Percentiles rank a stretch among this genome's conserved stretches.
These are phyloP conservation scores for Stereum hirsutum DNA, from an alignment of 1,284 basidiomycete genomes.

Conservation along the genomic window DNA sequence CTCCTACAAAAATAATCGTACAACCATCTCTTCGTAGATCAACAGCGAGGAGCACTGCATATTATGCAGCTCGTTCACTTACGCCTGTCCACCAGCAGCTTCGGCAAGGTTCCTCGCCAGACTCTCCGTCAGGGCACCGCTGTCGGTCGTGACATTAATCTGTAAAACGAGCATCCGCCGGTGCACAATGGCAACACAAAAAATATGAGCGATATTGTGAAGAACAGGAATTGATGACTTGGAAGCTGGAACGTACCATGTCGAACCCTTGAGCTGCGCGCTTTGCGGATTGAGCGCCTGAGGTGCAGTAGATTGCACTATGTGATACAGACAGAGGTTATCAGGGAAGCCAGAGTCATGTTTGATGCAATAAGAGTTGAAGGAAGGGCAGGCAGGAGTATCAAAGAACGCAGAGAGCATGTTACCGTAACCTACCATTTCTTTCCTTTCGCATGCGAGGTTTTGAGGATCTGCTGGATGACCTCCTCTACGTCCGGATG, in stretches of 20 bases:
- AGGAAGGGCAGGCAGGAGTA: too few species aligned
- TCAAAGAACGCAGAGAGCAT: not conserved
- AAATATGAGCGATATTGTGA: not conserved
- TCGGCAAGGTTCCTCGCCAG: slow-evolving; percentile 23
- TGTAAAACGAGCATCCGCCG: slow-evolving; percentile 12
- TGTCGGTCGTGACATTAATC: slow-evolving; percentile 45
- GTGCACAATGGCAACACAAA: not conserved
- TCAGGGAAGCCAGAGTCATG: too few species aligned
- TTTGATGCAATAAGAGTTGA: too few species aligned
- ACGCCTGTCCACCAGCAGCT: slow-evolving; percentile 15
- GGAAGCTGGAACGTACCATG: slow-evolving; percentile 17
- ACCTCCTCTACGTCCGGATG: slow-evolving; percentile 53
- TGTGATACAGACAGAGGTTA: not conserved
- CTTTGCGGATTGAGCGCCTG: slow-evolving; percentile 26
- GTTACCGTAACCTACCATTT: slow-evolving; percentile 40
- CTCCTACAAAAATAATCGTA: too few species aligned
- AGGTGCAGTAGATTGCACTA: slow-evolving; percentile 23
- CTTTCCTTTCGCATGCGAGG: slow-evolving; percentile 48
- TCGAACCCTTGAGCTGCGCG: slow-evolving; percentile 34
- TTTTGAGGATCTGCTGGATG: slow-evolving; percentile 48
- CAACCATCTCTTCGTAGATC: too few species aligned
- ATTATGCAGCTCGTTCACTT: not conserved
- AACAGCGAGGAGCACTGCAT: too few species aligned
- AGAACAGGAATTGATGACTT: not conserved
- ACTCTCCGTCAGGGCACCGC: slow-evolving; percentile 34